Evolutionary conservation across 257 asterid genomes (phyloP).

Genomic region (Fraxinus excelsior): DNA sequence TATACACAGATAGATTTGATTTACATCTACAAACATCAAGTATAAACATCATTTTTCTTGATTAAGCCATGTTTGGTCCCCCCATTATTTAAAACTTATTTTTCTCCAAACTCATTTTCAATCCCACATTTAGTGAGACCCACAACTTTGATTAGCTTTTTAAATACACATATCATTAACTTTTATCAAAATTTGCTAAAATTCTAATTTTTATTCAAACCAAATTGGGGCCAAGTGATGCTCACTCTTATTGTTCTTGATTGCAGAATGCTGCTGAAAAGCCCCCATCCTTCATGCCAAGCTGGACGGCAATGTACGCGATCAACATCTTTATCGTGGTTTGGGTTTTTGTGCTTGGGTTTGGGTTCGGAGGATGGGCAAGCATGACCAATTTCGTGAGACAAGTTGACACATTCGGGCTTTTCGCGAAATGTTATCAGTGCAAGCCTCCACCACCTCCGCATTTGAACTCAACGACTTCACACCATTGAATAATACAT

Average conservation of each 20-base stretch:
- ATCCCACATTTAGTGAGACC: too few relatives aligned
- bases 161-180: too few relatives aligned
- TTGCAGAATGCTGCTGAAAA: slow-evolving; percentile 93
- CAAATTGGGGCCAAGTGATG: too few relatives aligned
- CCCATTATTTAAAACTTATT: too few relatives aligned
- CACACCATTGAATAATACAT: slow-evolving; percentile 41
- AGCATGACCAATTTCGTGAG: slow-evolving; percentile 74
- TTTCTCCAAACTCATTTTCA: too few relatives aligned
- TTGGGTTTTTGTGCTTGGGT: slow-evolving; percentile 79
- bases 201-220: too few relatives aligned
- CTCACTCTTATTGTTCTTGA: too few relatives aligned
- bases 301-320: slow-evolving; percentile 84
- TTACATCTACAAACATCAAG: neutral
- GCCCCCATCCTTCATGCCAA: slow-evolving; percentile 79
- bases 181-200: too few relatives aligned
- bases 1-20: neutral
- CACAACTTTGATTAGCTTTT: too few relatives aligned
- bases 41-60: too few relatives aligned
- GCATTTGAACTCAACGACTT: slow-evolving; percentile 33
- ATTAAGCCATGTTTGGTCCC: too few relatives aligned
- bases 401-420: slow-evolving; percentile 91
- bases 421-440: slow-evolving; percentile 91
- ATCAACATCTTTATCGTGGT: slow-evolving; percentile 64
- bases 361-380: slow-evolving; percentile 99
- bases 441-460: slow-evolving; percentile 61